phyloP scores from a whole-genome alignment of 169 alveolate genomes.

The Eimeria zaria region DNA sequence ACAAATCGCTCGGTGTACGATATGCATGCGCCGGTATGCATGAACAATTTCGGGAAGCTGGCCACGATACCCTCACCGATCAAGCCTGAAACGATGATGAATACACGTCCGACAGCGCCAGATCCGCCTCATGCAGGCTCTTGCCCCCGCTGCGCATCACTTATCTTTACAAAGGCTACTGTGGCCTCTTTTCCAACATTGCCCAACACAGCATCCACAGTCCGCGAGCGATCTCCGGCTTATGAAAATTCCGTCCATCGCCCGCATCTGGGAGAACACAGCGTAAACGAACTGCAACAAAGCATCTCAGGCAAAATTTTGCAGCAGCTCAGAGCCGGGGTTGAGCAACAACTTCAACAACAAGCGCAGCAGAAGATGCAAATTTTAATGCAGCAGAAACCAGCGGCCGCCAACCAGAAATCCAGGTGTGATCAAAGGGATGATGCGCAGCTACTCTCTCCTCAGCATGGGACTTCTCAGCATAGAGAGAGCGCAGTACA shows the following conservation, averaged over 20 bases:
- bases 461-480: not conserved
- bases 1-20: not conserved
- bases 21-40: not conserved
- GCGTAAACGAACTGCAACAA: conserved; percentile 18
- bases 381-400: conserved; percentile 16
- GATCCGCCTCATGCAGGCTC: not conserved
- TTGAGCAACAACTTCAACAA: conserved; percentile 11
- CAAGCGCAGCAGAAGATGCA: conserved; percentile 31
- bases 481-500: not conserved
- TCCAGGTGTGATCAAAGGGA: not conserved
- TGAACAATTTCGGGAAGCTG: not conserved
- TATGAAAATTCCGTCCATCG: not conserved
- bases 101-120: not conserved
- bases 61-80: not conserved
- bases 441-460: not conserved
- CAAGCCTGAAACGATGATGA: not conserved
- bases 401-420: not conserved
- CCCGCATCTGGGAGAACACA: not conserved
- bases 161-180: not conserved
- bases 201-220: not conserved
- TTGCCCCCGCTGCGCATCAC: not conserved
- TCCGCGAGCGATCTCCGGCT: not conserved
- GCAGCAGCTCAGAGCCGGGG: conserved; percentile 41
- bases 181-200: not conserved
- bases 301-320: not conserved